A percentile compares a stretch with the other conserved stretches of the same genome.
phyloP scores from a whole-genome alignment of 2,329 filamentous ascomycete genomes.

The Alternaria viburni region DNA sequence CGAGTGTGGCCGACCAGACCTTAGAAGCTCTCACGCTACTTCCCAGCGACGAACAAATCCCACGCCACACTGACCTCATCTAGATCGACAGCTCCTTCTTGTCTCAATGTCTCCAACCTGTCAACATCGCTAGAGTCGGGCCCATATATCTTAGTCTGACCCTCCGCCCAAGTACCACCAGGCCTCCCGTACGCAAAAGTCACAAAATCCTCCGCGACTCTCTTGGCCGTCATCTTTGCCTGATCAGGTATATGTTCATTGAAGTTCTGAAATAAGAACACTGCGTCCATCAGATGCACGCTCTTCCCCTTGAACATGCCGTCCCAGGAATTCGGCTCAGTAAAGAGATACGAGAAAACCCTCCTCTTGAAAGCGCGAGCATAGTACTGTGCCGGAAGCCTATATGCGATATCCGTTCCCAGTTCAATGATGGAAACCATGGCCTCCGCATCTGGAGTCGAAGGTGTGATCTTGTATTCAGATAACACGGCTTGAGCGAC shows the following conservation, averaged over 20 bases:
- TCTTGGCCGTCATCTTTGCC: slow-evolving; percentile 6
- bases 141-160: slow-evolving; percentile 11
- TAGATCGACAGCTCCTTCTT: slow-evolving; percentile 23
- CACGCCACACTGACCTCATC: slow-evolving; percentile 28
- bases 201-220: slow-evolving; percentile 27
- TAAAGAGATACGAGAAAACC: slow-evolving; percentile 28
- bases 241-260: slow-evolving; percentile 15
- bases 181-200: slow-evolving; percentile 23
- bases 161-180: slow-evolving; percentile 9
- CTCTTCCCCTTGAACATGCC: slow-evolving; percentile 28
- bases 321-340: slow-evolving; percentile 34
- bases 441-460: slow-evolving; percentile 46
- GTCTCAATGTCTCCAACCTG: slow-evolving; percentile 14
- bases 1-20: background rate
- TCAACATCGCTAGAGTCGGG: slow-evolving; percentile 5
- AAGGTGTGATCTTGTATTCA: slow-evolving; percentile 47
- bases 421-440: slow-evolving; percentile 49
- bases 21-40: background rate
- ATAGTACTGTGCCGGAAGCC: slow-evolving; percentile 48
- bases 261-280: slow-evolving; percentile 37
- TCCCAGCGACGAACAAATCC: slow-evolving; percentile 26
- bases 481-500: slow-evolving; percentile 32
- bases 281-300: slow-evolving; percentile 37
- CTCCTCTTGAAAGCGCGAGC: slow-evolving; percentile 35
- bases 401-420: slow-evolving; percentile 54